A percentile compares a stretch with the other conserved stretches of the same genome.
Conservation (phyloP, 768 basidiomycete species). For the Cantharellus cinnabarinus region DNA sequence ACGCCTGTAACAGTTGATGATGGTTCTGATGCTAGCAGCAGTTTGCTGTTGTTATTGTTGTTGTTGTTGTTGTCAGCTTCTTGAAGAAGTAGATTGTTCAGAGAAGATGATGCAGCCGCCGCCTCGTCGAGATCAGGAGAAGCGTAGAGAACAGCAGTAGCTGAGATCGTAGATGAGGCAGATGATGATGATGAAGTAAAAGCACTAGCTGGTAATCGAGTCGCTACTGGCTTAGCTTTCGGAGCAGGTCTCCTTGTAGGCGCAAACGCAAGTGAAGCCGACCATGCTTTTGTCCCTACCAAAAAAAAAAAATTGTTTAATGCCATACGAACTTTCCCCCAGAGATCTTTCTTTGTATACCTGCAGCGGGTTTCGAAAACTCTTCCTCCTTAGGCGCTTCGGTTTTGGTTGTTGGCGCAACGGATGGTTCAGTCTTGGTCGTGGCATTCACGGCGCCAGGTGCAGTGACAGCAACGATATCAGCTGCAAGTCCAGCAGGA, state of each 20-base stretch:
- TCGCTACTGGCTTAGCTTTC: conserved; percentile 35
- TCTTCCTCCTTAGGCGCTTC: not conserved
- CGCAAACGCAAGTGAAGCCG: conserved; percentile 73
- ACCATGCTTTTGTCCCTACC: conserved; percentile 42
- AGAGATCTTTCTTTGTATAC: not conserved
- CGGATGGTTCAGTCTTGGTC: not conserved
- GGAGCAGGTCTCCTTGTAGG: conserved; percentile 43
- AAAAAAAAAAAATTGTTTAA: not conserved
- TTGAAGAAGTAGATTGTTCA: too few species aligned
- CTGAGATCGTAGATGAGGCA: conserved; percentile 20
- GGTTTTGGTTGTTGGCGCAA: not conserved
- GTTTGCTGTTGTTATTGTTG: conserved; percentile 12
- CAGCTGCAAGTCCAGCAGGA: not conserved
- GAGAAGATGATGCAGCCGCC: conserved; percentile 9
- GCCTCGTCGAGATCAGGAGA: conserved; percentile 33
- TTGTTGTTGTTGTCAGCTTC: conserved; percentile 18
- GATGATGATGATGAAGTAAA: conserved; percentile 19
- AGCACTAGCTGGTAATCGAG: conserved; percentile 42
- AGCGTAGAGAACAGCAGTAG: conserved; percentile 50
- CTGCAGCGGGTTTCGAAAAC: not conserved
- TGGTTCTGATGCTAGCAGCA: not conserved
- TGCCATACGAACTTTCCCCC: not conserved
- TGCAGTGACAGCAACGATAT: not conserved
- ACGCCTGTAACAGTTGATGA: too few species aligned
- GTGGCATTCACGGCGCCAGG: not conserved